Conservation (phyloP, 2,329 filamentous ascomycete species). For the Hawksworthiomyces lignivorus region DNA sequence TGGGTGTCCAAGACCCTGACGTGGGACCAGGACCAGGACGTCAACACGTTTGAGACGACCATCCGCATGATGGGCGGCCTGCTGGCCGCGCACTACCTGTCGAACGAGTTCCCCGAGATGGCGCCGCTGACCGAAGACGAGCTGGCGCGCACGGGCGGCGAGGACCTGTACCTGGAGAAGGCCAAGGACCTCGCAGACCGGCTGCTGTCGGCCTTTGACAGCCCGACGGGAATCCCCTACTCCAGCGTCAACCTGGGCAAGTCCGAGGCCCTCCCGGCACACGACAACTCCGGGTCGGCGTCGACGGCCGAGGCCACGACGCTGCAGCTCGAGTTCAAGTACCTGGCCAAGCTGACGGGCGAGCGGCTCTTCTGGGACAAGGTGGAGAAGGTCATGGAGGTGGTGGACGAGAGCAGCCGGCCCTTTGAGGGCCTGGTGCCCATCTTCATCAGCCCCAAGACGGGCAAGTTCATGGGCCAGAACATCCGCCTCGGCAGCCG, state of each 20-base stretch:
- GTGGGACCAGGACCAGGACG: slow-evolving; percentile 89
- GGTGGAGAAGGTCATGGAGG: slow-evolving; percentile 83
- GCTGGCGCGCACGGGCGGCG: slow-evolving; percentile 57
- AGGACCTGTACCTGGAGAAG: slow-evolving; percentile 94
- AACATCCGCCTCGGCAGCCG: slow-evolving; percentile 91
- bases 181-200: slow-evolving; percentile 87
- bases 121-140: slow-evolving; percentile 68
- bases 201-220: slow-evolving; percentile 80
- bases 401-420: slow-evolving; percentile 75
- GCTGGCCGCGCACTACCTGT: slow-evolving; percentile 90
- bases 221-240: slow-evolving; percentile 76
- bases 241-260: slow-evolving; percentile 84
- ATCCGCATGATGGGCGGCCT: slow-evolving; percentile 95
- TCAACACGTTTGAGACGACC: slow-evolving; percentile 96
- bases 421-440: slow-evolving; percentile 78
- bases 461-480: slow-evolving; percentile 68
- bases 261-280: slow-evolving; percentile 67
- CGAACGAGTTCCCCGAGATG: slow-evolving; percentile 70
- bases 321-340: slow-evolving; percentile 94
- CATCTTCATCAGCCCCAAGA: slow-evolving; percentile 78
- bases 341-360: slow-evolving; percentile 87
- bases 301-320: slow-evolving; percentile 92
- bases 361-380: slow-evolving; percentile 89
- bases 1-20: slow-evolving; percentile 78
- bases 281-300: slow-evolving; percentile 77